Percentiles rank a stretch among this genome's conserved stretches.
These are phyloP conservation scores for Lonicera japonica DNA, from an alignment of 129 eudicot species.

Conservation along the genomic window DNA sequence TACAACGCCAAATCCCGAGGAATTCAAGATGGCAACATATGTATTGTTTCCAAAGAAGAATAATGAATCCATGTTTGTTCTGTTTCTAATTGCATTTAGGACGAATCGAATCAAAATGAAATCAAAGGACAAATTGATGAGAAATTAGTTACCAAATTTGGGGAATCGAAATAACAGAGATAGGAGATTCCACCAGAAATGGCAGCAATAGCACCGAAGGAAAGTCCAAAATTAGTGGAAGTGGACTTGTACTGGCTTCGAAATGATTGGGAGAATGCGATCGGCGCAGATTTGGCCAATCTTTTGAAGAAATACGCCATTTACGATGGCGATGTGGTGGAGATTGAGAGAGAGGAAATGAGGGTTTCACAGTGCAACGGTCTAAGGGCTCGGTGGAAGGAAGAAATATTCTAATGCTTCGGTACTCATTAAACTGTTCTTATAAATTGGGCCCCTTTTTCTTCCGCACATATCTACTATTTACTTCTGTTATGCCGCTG, in stretches of 20 bases:
- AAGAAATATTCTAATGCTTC: no score
- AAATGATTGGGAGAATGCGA: conserved; percentile 33
- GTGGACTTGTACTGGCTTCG: conserved; percentile 37
- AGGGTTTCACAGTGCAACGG: background rate
- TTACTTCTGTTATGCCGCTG: no score
- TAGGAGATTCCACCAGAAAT: conserved; percentile 77
- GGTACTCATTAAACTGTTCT: no score
- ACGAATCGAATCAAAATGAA: background rate
- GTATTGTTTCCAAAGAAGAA: background rate
- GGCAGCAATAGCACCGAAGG: conserved; percentile 84
- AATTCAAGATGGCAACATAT: background rate
- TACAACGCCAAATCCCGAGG: background rate
- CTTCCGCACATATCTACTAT: no score
- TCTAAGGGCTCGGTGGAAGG: no score
- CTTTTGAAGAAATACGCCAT: conserved; percentile 61
- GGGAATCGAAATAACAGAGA: conserved; percentile 50
- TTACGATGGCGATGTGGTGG: background rate
- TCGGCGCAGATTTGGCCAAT: conserved; percentile 49
- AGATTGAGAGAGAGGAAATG: no score
- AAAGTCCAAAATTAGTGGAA: conserved; percentile 32
- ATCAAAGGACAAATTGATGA: background rate
- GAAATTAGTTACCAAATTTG: conserved; percentile 46
- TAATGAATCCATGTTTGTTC: no score
- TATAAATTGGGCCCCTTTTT: no score
- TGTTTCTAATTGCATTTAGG: no score